Evolutionary conservation across 2,329 filamentous ascomycete species (phyloP), one percentile per base, ranked within the genome.

Genomic region (Aspergillus hortae): DNA sequence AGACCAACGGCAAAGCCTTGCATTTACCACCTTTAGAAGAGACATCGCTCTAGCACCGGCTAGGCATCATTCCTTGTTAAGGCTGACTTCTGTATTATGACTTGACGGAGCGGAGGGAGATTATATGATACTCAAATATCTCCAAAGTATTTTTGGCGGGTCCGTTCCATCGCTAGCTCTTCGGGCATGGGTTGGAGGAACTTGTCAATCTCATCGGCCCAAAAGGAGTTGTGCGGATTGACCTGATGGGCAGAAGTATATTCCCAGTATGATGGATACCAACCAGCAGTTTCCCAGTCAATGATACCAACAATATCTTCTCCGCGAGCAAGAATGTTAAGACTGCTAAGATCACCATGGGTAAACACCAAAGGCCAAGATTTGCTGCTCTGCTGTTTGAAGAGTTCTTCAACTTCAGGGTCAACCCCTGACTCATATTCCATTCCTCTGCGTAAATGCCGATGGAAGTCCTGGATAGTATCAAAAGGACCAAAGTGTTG

Each of bases 301-400:
- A 68, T 51, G 25, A 67, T 61, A 6, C 74, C 76, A 36, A 73
- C 68, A 27, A 82, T 61, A 4, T 69, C 60, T 48, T 75, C 70
- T 4, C 66, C 71, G 6, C 61, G 61, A 15, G 57, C 57, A 41
- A 70, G 53, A 35, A 69, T 66, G 36, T 71, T 69, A 3, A 66
- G 60, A 9, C 63, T 67, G 69, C 77, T 40, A 65, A 83, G 66
- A 60, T 83, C 80, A 3, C 74, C 74, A 64, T 83, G 79, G 1
- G 78, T 78, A 53, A 83, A 76, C 1, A 76, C 69, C 6, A 69
- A 56, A 23, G 60, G 60, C 66, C 64, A 71, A 32, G 54, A 27
- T 6, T 58, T 56, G 43, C 58, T 56, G 43, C 57, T 55, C 44
- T 74, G 68, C 49, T 63, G 55, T 35, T 51, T 61, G 15, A 73